phyloP scores from a whole-genome alignment of 2,329 filamentous ascomycete species.

The Chaetoscypha palmicola region DNA sequence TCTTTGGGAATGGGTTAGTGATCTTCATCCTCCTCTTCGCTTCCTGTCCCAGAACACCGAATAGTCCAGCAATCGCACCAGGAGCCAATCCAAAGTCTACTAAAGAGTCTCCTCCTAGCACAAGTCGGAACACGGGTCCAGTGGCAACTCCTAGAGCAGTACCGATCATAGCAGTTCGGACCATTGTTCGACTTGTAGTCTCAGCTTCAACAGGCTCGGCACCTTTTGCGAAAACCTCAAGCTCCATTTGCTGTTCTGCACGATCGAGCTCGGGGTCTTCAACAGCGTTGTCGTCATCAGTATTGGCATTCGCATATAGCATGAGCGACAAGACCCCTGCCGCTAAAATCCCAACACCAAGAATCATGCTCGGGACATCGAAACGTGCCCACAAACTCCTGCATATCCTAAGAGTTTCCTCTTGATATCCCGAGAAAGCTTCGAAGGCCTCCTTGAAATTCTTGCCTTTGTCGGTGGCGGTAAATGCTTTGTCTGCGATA shows the following conservation, averaged over 20 bases:
- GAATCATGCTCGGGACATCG: constrained; percentile 76
- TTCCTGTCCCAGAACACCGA: constrained; percentile 36
- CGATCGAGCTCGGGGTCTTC: constrained; percentile 53
- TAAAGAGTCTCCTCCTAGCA: constrained; percentile 12
- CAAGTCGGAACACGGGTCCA: constrained; percentile 19
- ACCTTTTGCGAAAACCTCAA: constrained; percentile 32
- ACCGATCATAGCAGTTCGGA: constrained; percentile 24
- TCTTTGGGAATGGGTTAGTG: constrained; percentile 56
- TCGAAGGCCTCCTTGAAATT: constrained; percentile 40
- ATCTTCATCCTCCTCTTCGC: constrained; percentile 28
- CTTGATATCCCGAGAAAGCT: constrained; percentile 68
- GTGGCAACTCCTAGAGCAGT: constrained; percentile 21
- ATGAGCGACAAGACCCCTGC: constrained; percentile 61
- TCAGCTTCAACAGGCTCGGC: constrained; percentile 18
- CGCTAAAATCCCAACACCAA: constrained; percentile 67
- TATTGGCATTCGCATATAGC: constrained; percentile 60
- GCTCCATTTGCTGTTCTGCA: constrained; percentile 51
- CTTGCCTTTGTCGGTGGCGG: constrained; percentile 33
- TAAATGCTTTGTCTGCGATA: constrained; percentile 35
- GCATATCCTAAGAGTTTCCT: constrained; percentile 70
- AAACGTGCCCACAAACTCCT: constrained; percentile 88
- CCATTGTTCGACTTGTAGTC: constrained; percentile 19
- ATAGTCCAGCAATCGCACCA: constrained; percentile 22
- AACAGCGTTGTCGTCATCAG: constrained; percentile 47
- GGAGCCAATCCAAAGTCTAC: constrained; percentile 21